Evolutionary conservation across 2,329 filamentous ascomycete species (phyloP).

Genomic region (Periglandula ipomoeae): DNA sequence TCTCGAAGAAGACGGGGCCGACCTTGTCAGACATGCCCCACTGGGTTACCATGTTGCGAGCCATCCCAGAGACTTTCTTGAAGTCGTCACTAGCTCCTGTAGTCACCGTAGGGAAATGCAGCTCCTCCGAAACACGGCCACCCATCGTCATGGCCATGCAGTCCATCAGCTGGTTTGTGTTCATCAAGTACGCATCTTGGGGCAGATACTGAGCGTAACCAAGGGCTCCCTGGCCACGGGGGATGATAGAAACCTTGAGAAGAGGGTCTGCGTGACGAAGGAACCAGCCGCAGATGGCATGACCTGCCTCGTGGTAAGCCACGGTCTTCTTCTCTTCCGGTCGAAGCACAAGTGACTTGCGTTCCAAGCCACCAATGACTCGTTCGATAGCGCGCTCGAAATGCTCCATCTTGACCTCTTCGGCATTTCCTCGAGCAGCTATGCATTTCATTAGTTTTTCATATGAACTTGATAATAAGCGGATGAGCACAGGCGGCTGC

Average conservation of each 20-base stretch:
- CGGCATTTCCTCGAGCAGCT: slow-evolving; percentile 78
- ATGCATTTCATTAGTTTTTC: slow-evolving; percentile 14
- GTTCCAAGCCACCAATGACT: slow-evolving; percentile 91
- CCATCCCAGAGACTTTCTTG: slow-evolving; percentile 95
- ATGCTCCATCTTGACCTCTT: slow-evolving; percentile 76
- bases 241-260: slow-evolving; percentile 97
- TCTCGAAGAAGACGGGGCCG: slow-evolving; percentile 84
- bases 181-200: slow-evolving; percentile 91
- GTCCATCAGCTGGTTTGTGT: slow-evolving; percentile 90
- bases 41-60: slow-evolving; percentile 96
- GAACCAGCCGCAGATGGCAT: slow-evolving; percentile 98
- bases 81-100: slow-evolving; percentile 95
- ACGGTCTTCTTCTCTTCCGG: slow-evolving; percentile 93
- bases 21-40: slow-evolving; percentile 98
- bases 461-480: no score
- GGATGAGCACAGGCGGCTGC: no score
- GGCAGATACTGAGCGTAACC: slow-evolving; percentile 98
- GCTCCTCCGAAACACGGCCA: slow-evolving; percentile 87
- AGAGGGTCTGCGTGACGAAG: slow-evolving; percentile 94
- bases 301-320: slow-evolving; percentile 95
- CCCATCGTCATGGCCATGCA: slow-evolving; percentile 99
- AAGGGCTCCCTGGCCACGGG: slow-evolving; percentile 83
- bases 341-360: slow-evolving; percentile 89
- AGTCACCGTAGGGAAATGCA: slow-evolving; percentile 95
- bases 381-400: slow-evolving; percentile 98